A percentile compares a stretch with the other conserved stretches of the same genome.
phyloP scores from a whole-genome alignment of 805 yeast genomes.

The Hemisphaericaspora nanyangensis region DNA sequence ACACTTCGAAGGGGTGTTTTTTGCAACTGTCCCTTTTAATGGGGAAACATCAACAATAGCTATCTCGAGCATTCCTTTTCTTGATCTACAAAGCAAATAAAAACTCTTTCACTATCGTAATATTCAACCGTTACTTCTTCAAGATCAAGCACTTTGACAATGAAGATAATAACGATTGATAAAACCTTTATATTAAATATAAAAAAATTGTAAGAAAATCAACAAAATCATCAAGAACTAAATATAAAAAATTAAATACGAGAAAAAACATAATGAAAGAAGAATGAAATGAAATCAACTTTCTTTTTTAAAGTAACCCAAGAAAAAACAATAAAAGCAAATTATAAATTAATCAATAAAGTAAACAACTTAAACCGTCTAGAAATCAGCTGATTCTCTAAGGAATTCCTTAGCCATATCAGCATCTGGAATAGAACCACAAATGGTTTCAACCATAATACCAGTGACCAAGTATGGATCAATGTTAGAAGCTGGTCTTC shows the following conservation, averaged over 20 bases:
- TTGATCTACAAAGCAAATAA: no score
- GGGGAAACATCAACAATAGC: no score
- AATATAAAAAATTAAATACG: no score
- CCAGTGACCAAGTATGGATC: conserved; percentile 99
- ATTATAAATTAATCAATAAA: background rate
- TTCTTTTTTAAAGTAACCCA: no score
- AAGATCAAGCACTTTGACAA: background rate
- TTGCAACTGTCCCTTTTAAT: no score
- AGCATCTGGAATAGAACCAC: conserved; percentile 92
- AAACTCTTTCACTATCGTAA: no score
- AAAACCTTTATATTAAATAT: background rate
- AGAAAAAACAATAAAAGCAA: no score
- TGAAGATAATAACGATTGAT: background rate
- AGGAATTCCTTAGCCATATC: conserved; percentile 89
- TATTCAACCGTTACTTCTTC: no score
- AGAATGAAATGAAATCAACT: conserved; percentile 1
- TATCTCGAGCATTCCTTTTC: no score
- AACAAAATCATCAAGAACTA: background rate
- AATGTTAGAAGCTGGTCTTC: conserved; percentile 99
- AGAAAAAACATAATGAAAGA: background rate
- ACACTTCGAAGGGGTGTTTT: no score
- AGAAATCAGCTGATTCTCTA: conserved; percentile 52
- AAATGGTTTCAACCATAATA: conserved; percentile 94
- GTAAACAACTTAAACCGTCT: conserved; percentile 1
- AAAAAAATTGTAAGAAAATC: conserved; percentile 1